These are phyloP conservation scores for Cucurbita moschata DNA, from an alignment of 306 rosid genomes.

Conservation along the genomic window DNA sequence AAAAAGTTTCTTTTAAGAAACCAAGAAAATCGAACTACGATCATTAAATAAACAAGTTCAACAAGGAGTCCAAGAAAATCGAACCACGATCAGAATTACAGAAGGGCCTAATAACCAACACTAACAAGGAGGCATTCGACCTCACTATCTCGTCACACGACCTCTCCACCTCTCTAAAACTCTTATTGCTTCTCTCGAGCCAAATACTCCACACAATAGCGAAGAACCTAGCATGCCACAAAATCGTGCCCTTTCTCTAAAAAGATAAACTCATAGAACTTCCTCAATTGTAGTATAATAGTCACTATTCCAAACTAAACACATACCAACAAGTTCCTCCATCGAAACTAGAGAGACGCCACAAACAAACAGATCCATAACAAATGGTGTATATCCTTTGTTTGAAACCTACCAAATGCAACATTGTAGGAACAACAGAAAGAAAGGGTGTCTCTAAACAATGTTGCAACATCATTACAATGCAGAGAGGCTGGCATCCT, in stretches of 20 bases:
- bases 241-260: neutral
- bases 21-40: neutral
- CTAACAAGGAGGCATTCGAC: neutral
- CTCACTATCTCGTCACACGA: neutral
- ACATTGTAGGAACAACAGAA: neutral
- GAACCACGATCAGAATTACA: neutral
- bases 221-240: neutral
- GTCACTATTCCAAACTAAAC: neutral
- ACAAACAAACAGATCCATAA: neutral
- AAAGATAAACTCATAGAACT: neutral
- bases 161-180: neutral
- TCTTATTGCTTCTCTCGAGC: neutral
- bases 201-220: neutral
- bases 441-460: neutral
- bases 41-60: neutral
- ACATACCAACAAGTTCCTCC: neutral
- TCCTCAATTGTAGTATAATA: neutral
- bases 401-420: neutral
- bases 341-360: neutral
- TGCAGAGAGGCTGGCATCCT: too few species aligned
- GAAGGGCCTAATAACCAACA: neutral
- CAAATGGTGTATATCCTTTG: neutral
- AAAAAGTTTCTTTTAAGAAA: neutral
- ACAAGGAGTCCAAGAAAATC: neutral
- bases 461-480: too few species aligned